Conservation (phyloP, 805 yeast genomes). For the Hanseniaspora jakobsenii region DNA sequence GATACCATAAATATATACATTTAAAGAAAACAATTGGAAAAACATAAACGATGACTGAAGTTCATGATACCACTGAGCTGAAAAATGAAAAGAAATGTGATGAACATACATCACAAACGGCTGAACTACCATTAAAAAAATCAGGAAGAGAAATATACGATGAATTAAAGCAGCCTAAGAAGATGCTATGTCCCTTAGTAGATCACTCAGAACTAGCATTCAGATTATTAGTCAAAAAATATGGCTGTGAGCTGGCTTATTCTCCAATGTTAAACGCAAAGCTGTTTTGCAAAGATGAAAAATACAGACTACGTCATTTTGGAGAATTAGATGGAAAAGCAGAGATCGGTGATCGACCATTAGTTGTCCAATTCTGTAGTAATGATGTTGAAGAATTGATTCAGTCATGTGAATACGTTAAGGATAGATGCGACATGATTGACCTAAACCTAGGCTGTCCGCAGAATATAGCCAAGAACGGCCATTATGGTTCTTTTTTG, state of each 20-base stretch:
- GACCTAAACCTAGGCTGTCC: constrained; percentile 96
- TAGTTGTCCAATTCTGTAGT: constrained; percentile 92
- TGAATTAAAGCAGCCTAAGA: constrained; percentile 59
- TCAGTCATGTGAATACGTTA: constrained; percentile 69
- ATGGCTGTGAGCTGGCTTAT: constrained; percentile 89
- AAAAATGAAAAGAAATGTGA: no score
- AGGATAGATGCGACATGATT: constrained; percentile 83
- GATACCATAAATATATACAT: no score
- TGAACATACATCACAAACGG: no score
- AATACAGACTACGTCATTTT: constrained; percentile 66
- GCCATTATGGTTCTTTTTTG: constrained; percentile 86
- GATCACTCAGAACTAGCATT: constrained; percentile 94
- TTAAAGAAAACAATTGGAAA: neutral
- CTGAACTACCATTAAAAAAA: no score
- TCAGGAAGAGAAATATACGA: constrained; percentile 60
- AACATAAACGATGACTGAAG: neutral
- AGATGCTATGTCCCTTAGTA: constrained; percentile 96
- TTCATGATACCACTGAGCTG: no score
- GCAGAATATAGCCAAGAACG: constrained; percentile 91
- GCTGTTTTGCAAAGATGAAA: constrained; percentile 70
- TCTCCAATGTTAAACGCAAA: constrained; percentile 97
- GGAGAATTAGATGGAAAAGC: constrained; percentile 63
- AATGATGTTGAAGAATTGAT: constrained; percentile 80
- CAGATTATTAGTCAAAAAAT: constrained; percentile 71
- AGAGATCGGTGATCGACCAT: constrained; percentile 48